Base-by-base conservation (phyloP, 2,329 filamentous ascomycete species). In the Aureobasidium zeae region DNA sequence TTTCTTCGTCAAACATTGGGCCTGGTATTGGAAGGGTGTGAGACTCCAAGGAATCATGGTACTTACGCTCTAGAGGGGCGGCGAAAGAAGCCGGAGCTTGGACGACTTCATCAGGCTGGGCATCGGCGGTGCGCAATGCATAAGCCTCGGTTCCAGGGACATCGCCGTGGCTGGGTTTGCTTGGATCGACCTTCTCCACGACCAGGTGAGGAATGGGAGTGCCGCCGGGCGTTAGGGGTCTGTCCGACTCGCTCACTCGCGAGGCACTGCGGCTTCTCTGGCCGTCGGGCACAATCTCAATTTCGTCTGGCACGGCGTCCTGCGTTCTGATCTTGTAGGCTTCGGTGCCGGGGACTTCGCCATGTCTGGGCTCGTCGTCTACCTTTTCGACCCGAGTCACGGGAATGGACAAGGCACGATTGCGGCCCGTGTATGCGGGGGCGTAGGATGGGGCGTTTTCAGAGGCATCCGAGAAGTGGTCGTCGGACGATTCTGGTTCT, bases 381-480 rank as follows among this genome's bases (percentile, higher is more conserved):
- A 79, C 72, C 53, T 72, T 71, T 60, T 81, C 77, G 19, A 80
- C 74, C 49, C 76, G 67, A n/a, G 76, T 80, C 39, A 70, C 68
- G 19, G 77, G 77, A 44, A 79, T 70, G 12, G 39, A 43, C 8
- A 43, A 9, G 13, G 39, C 39, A 13, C 39, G 39, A 24, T 43
- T 43, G 8, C 39, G 39, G 9, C 39, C 39, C 3, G 29, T 33
- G 41, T 74, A 71, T 8, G 74, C 76, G 34, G 46, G 37, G 10
- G 50, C 51, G 66, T 43, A 60, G 56, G 55, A 55, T 22, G 53
- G 49, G 33, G 62, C 61, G 52, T 74, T 77, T 65, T 81, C 77
- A 31, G 70, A 74, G 45, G 77, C 77, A 56, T 81, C 77, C 34
- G 76, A 79, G 59, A 81, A 81, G 61, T 80, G 74, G 49, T 81